These are phyloP conservation scores for Wickerhamiella azymoides DNA, from an alignment of 805 yeast genomes.

Conservation along the genomic window DNA sequence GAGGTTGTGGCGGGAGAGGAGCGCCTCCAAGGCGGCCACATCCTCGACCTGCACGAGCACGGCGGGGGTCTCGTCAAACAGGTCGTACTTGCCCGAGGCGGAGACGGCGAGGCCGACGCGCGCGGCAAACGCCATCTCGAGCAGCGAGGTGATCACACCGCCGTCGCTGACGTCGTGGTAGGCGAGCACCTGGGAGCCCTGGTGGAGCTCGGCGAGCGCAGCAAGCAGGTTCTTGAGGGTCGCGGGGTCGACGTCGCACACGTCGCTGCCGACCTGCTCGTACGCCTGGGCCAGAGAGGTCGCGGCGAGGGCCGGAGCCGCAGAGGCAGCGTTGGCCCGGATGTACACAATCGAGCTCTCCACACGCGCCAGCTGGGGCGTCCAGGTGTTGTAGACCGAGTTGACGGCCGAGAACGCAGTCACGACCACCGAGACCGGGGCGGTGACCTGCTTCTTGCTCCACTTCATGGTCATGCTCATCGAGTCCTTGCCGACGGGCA, in stretches of 20 bases:
- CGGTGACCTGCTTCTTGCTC: conserved; percentile 71
- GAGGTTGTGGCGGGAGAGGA: conserved; percentile 49
- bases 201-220: conserved; percentile 60
- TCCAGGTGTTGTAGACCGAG: conserved; percentile 85
- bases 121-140: conserved; percentile 96
- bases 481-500: conserved; percentile 98
- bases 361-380: conserved; percentile 59
- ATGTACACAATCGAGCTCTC: conserved; percentile 70
- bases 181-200: conserved; percentile 46
- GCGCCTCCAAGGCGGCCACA: conserved; percentile 37
- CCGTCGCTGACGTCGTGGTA: conserved; percentile 97
- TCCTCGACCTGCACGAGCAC: conserved; percentile 83
- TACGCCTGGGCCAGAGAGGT: conserved; percentile 92
- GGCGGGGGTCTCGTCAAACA: conserved; percentile 91
- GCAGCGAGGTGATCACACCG: conserved; percentile 71
- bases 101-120: conserved; percentile 64
- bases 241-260: conserved; percentile 64
- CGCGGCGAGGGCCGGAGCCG: conserved; percentile 63
- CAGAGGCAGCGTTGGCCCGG: conserved; percentile 33
- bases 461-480: conserved; percentile 99
- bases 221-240: conserved; percentile 56
- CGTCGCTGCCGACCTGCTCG: conserved; percentile 66
- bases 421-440: conserved; percentile 83
- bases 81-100: conserved; percentile 32
- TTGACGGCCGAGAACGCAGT: conserved; percentile 86